phyloP scores from a whole-genome alignment of 768 basidiomycete species.

The Lactarius trivialis region DNA sequence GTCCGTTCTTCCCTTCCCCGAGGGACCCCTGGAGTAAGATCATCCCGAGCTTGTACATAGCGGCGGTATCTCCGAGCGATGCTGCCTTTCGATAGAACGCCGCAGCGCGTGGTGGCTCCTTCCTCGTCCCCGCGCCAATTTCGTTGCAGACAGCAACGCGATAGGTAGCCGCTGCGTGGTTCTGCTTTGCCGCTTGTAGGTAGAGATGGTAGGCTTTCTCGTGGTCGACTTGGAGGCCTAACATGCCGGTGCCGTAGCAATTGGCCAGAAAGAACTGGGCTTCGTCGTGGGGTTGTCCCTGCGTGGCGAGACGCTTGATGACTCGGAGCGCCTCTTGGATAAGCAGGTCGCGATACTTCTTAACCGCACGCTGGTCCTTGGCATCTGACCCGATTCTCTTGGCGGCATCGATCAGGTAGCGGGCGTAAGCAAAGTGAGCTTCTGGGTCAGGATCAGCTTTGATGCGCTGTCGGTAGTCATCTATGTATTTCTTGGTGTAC shows the following conservation, averaged over 20 bases:
- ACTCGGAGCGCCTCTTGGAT: constrained; percentile 88
- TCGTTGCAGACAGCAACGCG: constrained; percentile 99
- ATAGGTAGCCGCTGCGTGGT: constrained; percentile 91
- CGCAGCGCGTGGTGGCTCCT: constrained; percentile 82
- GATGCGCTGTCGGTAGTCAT: constrained; percentile 94
- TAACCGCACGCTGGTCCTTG: constrained; percentile 74
- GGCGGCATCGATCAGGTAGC: constrained; percentile 97
- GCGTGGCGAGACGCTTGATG: constrained; percentile 86
- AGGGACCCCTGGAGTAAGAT: constrained; percentile 81
- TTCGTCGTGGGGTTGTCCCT: constrained; percentile 87
- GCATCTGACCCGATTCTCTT: constrained; percentile 75
- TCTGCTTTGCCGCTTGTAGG: constrained; percentile 94
- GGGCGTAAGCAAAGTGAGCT: constrained; percentile 96
- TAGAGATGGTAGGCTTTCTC: constrained; percentile 97
- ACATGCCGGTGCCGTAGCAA: constrained; percentile 89
- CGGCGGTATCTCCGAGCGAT: constrained; percentile 91
- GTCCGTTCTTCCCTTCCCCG: constrained; percentile 74
- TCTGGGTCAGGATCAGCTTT: constrained; percentile 98
- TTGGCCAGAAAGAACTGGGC: constrained; percentile 99
- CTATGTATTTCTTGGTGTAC: constrained; percentile 93
- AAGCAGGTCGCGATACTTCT: constrained; percentile 86
- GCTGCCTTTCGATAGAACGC: constrained; percentile 97
- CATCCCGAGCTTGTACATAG: constrained; percentile 99
- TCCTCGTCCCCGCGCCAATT: constrained; percentile 91
- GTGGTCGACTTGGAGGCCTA: constrained; percentile 95